Evolutionary conservation across 2,329 filamentous ascomycete species (phyloP), one percentile per base, ranked within the genome.

Genomic region (Trichoderma lentiforme): DNA sequence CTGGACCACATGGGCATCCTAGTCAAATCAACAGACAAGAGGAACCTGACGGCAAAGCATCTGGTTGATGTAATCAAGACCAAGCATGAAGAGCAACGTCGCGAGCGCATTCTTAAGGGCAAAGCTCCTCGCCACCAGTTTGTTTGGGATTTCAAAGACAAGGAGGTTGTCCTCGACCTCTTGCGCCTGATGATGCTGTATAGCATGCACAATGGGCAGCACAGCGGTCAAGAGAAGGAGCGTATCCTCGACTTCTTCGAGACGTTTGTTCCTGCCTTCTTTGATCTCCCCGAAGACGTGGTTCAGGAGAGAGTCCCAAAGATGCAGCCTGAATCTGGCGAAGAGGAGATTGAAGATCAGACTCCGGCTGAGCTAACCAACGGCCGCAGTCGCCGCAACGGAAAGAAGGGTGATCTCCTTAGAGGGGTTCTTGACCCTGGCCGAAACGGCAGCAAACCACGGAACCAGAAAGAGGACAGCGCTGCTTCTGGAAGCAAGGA

Each of bases 1-100:
- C 89, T 99, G 67, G 96, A 99, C 78, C 96, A 99, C 79, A 97
- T 98, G 88, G 94, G 94, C 24, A 94, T 97, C 73, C 91, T 94
- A 68, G 93, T 94, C 77, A 97, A 96, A 83, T 89, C 91, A 74
- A 91, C 88, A 47, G 96, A 99, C 82, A 98, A 98, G 88, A 92
- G 94, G 76, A 92, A 93, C 75, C 93, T 98, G 73, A 93, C 95
- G 64, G 91, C 92, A 4, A 98, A 98, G 83, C 92, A 95, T 72
- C 89, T 99, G 12, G 91, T 96, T 39, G 93, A 94, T 76, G 91
- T 96, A 73, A 95, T 98, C 79, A 94, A 96, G 81, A 94, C 93
- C 64, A 97, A 94, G 80, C 92, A 95, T 76, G 95, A 98, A 80
- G 95, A 98, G 81, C 93, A 95, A 79, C 91, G 93, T 78, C 92